A percentile compares a stretch with the other conserved stretches of the same genome.
These are phyloP conservation scores for Pseudohalonectria lignicola DNA, from an alignment of 2,329 filamentous ascomycete species.

Conservation along the genomic window DNA sequence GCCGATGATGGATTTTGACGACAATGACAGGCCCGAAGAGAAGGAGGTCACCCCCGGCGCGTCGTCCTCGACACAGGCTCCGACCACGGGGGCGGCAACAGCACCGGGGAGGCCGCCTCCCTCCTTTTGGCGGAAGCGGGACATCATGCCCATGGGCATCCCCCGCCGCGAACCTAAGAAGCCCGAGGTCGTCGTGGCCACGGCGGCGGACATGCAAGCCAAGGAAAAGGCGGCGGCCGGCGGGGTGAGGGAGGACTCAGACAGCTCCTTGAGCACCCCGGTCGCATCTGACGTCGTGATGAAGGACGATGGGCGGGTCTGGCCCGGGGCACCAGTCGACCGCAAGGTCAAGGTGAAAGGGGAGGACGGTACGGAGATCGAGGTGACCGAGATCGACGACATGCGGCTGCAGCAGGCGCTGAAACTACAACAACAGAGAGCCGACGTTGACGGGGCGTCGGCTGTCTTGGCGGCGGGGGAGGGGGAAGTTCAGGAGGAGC, in stretches of 20 bases:
- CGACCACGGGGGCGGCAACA: conserved; percentile 3
- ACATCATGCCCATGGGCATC: conserved; percentile 43
- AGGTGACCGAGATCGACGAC: conserved; percentile 23
- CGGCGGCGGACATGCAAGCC: conserved; percentile 45
- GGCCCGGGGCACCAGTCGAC: conserved; percentile 26
- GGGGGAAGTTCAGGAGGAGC: conserved; percentile 8
- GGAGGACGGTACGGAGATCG: conserved; percentile 27
- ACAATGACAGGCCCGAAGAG: no score
- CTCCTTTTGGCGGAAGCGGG: conserved; percentile 15
- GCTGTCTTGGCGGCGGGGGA: background rate
- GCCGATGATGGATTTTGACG: conserved; percentile 31
- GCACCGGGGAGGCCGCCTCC: conserved; percentile 5
- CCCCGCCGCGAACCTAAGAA: conserved; percentile 43
- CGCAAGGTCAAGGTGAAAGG: conserved; percentile 27
- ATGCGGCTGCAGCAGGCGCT: conserved; percentile 11
- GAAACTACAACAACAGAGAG: no score
- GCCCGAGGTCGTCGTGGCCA: conserved; percentile 40
- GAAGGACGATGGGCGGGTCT: conserved; percentile 25
- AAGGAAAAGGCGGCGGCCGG: conserved; percentile 36
- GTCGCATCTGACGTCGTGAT: conserved; percentile 8
- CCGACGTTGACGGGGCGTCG: conserved; percentile 1
- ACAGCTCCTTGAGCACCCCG: conserved; percentile 10
- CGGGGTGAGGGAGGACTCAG: conserved; percentile 19
- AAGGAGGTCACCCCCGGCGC: conserved; percentile 23
- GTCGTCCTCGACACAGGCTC: conserved; percentile 8